These are phyloP conservation scores for Hypericum perforatum DNA, from an alignment of 345 rosid species.

Conservation along the genomic window DNA sequence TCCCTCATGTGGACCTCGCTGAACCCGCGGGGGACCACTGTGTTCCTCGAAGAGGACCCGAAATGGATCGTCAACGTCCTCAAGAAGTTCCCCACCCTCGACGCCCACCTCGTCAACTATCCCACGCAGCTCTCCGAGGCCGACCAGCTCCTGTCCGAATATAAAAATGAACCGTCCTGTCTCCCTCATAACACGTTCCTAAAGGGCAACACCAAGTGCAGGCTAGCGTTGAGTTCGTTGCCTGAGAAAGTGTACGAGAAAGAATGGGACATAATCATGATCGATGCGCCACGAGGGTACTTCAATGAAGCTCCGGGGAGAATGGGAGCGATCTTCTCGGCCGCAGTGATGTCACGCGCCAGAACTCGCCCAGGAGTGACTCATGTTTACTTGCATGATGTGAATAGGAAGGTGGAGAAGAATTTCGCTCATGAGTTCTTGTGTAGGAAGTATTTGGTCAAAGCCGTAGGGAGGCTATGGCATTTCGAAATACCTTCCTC, in stretches of 20 bases:
- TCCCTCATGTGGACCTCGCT: conserved; percentile 73
- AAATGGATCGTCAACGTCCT: conserved; percentile 47
- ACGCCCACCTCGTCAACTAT: conserved; percentile 55
- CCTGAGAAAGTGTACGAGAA: conserved; percentile 74
- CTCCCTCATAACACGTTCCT: conserved; percentile 39
- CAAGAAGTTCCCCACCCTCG: conserved; percentile 31
- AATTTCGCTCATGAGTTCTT: conserved; percentile 51
- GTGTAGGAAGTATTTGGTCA: conserved; percentile 41
- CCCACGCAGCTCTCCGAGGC: conserved; percentile 55
- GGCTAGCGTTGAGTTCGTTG: conserved; percentile 46
- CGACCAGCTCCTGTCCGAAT: conserved; percentile 27
- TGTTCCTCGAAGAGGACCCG: conserved; percentile 71
- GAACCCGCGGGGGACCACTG: conserved; percentile 57
- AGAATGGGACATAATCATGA: conserved; percentile 83
- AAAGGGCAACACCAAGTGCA: conserved; percentile 49
- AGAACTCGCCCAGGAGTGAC: conserved; percentile 60
- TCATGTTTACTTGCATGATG: conserved; percentile 63
- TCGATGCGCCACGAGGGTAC: conserved; percentile 77
- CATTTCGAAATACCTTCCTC: conserved; percentile 65
- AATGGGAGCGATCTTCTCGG: conserved; percentile 77
- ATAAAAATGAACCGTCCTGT: conserved; percentile 36
- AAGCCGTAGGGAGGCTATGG: conserved; percentile 51
- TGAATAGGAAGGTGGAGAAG: conserved; percentile 60
- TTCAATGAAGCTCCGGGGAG: conserved; percentile 60
- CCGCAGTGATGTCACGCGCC: conserved; percentile 65